phyloP scores from a whole-genome alignment of 495 filamentous ascomycete species.

The Parathielavia hyrcaniae region DNA sequence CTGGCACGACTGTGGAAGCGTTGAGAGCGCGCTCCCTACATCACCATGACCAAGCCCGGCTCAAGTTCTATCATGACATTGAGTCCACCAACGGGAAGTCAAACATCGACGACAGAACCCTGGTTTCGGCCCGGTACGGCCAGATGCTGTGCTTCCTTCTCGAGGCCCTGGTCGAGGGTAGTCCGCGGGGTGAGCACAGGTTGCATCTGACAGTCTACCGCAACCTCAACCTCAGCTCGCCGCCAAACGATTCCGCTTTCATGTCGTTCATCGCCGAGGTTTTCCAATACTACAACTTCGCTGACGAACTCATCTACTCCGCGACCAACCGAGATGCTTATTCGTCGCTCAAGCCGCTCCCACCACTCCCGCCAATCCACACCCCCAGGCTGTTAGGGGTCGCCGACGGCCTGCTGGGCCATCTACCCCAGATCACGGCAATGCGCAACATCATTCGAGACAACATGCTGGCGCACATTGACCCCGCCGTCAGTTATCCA shows the following conservation, averaged over 20 bases:
- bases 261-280: slow-evolving; percentile 82
- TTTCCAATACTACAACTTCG: slow-evolving; percentile 85
- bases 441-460: slow-evolving; percentile 70
- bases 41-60: slow-evolving; percentile 57
- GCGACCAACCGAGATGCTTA: slow-evolving; percentile 48
- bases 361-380: slow-evolving; percentile 65
- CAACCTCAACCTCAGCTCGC: slow-evolving; percentile 56
- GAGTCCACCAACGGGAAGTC: slow-evolving; percentile 35
- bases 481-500: slow-evolving; percentile 68
- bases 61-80: slow-evolving; percentile 48
- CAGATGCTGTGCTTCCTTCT: slow-evolving; percentile 76
- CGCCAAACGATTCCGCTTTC: slow-evolving; percentile 58
- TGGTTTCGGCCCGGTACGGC: slow-evolving; percentile 61
- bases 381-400: slow-evolving; percentile 77
- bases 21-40: slow-evolving; percentile 46
- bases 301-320: slow-evolving; percentile 69
- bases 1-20: slow-evolving; percentile 37
- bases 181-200: slow-evolving; percentile 69
- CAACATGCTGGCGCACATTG: slow-evolving; percentile 55
- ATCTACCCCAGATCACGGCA: slow-evolving; percentile 72
- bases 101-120: slow-evolving; percentile 39
- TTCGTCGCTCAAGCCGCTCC: slow-evolving; percentile 54
- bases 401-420: slow-evolving; percentile 75
- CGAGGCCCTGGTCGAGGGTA: slow-evolving; percentile 72
- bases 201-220: slow-evolving; percentile 74